phyloP scores from a whole-genome alignment of 176 grass and related monocot genomes.

The Avena eriantha region DNA sequence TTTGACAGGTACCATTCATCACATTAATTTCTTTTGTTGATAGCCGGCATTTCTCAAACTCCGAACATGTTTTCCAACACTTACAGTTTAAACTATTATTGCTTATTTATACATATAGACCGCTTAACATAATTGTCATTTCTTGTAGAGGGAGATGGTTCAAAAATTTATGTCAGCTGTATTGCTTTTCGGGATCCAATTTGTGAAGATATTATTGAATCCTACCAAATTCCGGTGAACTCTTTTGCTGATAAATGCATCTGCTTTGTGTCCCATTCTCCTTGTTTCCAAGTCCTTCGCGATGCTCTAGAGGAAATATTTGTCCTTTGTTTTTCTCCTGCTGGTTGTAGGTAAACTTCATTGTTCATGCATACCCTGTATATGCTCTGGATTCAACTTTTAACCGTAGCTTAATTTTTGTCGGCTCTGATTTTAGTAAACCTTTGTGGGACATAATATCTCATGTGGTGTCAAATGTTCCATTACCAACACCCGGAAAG shows the following conservation, averaged over 20 bases:
- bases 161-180: constrained; percentile 98
- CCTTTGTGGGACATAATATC: constrained; percentile 92
- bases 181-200: constrained; percentile 94
- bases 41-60: constrained; percentile 34
- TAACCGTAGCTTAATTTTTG: constrained; percentile 33
- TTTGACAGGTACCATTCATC: constrained; percentile 77
- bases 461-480: constrained; percentile 93
- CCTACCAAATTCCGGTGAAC: constrained; percentile 83
- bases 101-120: constrained; percentile 17
- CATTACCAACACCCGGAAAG: constrained; percentile 96
- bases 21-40: neutral
- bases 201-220: constrained; percentile 89
- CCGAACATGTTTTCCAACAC: constrained; percentile 11
- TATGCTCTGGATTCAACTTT: neutral
- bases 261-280: constrained; percentile 95
- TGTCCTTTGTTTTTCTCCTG: constrained; percentile 92
- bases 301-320: constrained; percentile 95
- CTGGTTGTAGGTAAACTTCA: constrained; percentile 85
- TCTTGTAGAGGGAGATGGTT: constrained; percentile 95
- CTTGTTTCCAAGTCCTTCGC: constrained; percentile 88
- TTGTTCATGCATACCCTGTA: constrained; percentile 4
- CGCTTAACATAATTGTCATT: constrained; percentile 46
- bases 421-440: constrained; percentile 69
- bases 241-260: constrained; percentile 99
- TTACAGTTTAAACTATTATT: constrained; percentile 32